Base-by-base conservation (phyloP, 176 grass and related monocot species). In the Metroxylon sagu region DNA sequence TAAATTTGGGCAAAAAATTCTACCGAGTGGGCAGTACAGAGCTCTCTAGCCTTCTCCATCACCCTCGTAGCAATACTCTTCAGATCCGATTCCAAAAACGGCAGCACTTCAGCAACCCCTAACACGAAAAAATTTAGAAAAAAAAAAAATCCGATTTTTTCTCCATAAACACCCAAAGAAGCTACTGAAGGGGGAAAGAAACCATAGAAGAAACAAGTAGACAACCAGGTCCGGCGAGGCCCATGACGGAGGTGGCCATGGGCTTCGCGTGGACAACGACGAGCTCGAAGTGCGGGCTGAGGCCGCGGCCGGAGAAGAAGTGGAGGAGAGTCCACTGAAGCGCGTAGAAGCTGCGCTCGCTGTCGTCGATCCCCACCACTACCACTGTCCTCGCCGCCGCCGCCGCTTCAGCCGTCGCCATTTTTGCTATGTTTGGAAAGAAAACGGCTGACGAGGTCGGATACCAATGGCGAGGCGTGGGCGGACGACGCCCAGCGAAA, bases 311-410 rank as follows among this genome's bases (percentile, higher is more conserved):
- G 29, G 80, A 55, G 87, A 97, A 97, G 81, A 97, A 97, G 79
- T 90, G 92, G 26, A 29, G 71, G 2, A 97, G 76, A 18, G 78
- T 84, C 92, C 87, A 97, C 83, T 88, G 83, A 50, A 95, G 82
- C 52, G 90, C 90, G 78, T 95, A 81, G 76, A 70, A 76, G 79
- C 90, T 95, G 70, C 80, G 81, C 2, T 97, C 87, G 83, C 92
- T 97, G 56, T 97, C 92, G 78, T 97, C 92, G 27, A 91, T 69
- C 23, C 75, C 92, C 4, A 82, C 83, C 75, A 97, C 83, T 87
- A 91, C 14, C 35, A 43, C 35, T 10, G 35, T 43, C 10, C 3
- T 91, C 25, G 62, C 74, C 83, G 82, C 73, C 78, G 68, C 76
- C 75, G n/a, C 74, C 19, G 19, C 21, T 21, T 5, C 49, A 6